phyloP scores from a whole-genome alignment of 352 stramenopile species.

The Pythium pyrilobum region DNA sequence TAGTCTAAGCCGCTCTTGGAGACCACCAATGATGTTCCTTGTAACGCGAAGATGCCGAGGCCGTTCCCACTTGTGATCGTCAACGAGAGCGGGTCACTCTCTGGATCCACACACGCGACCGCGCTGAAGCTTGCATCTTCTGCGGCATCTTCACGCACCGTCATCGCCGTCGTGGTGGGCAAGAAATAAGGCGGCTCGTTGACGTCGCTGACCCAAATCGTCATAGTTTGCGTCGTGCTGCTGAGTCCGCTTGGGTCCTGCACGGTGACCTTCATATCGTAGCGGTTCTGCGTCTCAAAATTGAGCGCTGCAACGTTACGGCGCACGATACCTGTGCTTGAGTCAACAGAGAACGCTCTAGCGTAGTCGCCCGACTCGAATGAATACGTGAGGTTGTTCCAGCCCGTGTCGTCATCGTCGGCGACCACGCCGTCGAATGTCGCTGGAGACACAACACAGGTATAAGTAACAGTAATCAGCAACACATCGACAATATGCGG shows the following conservation, averaged over 20 bases:
- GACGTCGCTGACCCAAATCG: conserved; percentile 13
- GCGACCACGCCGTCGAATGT: conserved; percentile 5
- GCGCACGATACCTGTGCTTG: conserved; percentile 13
- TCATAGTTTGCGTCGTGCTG: conserved; percentile 3
- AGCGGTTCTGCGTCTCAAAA: conserved; percentile 8
- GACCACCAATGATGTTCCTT: conserved; percentile 5
- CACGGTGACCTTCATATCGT: conserved; percentile 4
- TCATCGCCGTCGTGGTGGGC: background rate
- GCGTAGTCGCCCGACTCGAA: conserved; percentile 2
- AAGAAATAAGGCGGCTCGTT: conserved; percentile 24
- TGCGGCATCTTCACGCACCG: conserved; percentile 12
- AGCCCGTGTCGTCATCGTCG: conserved; percentile 25
- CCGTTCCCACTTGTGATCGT: conserved; percentile 13
- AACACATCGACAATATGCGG: too few species aligned
- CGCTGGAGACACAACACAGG: conserved; percentile 3
- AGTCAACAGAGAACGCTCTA: conserved; percentile 10
- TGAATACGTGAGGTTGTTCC: conserved; percentile 13
- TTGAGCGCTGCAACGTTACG: background rate
- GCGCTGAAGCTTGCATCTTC: conserved; percentile 6
- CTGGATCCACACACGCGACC: conserved; percentile 10
- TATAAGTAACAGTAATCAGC: background rate
- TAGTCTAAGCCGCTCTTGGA: conserved; percentile 15
- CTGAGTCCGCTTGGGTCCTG: conserved; percentile 13
- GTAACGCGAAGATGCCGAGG: conserved; percentile 14
- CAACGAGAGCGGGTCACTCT: conserved; percentile 9